Percentiles rank a stretch among this genome's conserved stretches.
phyloP scores from a whole-genome alignment of 1,284 basidiomycete genomes.

The Moniliophthora roreri region DNA sequence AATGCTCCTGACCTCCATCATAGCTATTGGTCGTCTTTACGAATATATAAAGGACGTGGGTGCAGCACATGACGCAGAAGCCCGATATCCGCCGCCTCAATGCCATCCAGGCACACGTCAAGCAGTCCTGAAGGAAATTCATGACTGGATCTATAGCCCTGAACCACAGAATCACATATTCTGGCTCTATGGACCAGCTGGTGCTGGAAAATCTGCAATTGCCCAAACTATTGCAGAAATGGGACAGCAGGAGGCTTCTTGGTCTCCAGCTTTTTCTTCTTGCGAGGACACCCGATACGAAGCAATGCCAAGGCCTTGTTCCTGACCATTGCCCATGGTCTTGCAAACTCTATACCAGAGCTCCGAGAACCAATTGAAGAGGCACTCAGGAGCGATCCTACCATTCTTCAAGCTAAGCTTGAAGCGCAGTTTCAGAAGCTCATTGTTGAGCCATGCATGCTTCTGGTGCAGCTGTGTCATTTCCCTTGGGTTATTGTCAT shows the following conservation, averaged over 20 bases:
- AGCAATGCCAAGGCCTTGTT: conserved; percentile 4
- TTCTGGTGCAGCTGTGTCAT: no score
- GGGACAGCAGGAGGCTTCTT: conserved; percentile 6
- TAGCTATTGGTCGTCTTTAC: no score
- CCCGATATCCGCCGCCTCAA: conserved; percentile 3
- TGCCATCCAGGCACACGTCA: conserved; percentile 17
- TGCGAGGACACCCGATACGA: conserved; percentile 3
- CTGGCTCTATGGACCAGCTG: conserved; percentile 20
- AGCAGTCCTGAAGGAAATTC: conserved; percentile 12
- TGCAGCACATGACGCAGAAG: conserved; percentile 1
- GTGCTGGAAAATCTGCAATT: conserved; percentile 20
- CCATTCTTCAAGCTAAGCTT: background rate
- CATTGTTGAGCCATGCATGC: background rate
- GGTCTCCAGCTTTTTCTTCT: conserved; percentile 21
- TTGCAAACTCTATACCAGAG: conserved; percentile 1
- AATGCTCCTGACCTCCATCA: no score
- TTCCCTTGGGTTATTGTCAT: background rate
- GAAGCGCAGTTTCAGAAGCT: conserved; percentile 6
- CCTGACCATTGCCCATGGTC: conserved; percentile 4
- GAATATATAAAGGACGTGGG: conserved; percentile 1
- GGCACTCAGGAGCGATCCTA: background rate
- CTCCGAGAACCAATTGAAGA: background rate
- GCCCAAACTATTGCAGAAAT: conserved; percentile 18
- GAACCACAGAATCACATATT: conserved; percentile 4
- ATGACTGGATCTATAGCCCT: conserved; percentile 9